A percentile compares a stretch with the other conserved stretches of the same genome.
Evolutionary conservation across 306 rosid genomes (phyloP).

Genomic region (Rosa persica): DNA sequence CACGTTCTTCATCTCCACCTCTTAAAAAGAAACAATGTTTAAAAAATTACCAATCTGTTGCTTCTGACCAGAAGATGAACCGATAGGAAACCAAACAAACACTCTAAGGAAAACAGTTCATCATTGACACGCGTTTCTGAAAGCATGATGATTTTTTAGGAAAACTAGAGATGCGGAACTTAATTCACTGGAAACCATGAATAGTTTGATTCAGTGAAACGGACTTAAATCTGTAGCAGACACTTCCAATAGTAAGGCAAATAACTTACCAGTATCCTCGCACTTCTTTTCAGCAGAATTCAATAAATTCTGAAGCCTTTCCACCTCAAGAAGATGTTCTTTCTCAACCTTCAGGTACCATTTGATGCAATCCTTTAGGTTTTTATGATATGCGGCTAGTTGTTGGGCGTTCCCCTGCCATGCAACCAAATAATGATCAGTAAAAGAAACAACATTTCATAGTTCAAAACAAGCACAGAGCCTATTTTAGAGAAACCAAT

Average conservation of each 20-base stretch:
- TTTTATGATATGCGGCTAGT: conserved; percentile 50
- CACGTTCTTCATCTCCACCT: conserved; percentile 61
- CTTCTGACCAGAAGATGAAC: background rate
- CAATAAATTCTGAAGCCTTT: conserved; percentile 56
- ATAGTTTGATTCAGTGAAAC: background rate
- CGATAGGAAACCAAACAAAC: conserved; percentile 6
- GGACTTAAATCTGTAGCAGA: background rate
- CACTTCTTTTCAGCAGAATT: conserved; percentile 69
- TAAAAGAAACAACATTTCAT: background rate
- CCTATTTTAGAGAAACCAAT: background rate
- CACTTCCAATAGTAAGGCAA: background rate
- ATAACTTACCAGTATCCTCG: conserved; percentile 52
- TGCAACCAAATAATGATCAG: conserved; percentile 7
- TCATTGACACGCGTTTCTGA: background rate
- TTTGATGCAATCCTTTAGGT: conserved; percentile 67
- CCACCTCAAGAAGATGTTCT: conserved; percentile 52
- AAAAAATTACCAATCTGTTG: conserved; percentile 17
- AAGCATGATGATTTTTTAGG: background rate
- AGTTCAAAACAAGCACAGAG: background rate
- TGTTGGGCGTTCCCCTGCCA: conserved; percentile 64
- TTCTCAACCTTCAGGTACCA: conserved; percentile 68
- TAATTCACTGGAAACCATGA: background rate
- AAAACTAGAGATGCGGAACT: background rate
- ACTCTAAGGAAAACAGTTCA: background rate
- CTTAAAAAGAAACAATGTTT: conserved; percentile 43